Conservation (phyloP, 1,284 basidiomycete species). For the Ustilago lituana region DNA sequence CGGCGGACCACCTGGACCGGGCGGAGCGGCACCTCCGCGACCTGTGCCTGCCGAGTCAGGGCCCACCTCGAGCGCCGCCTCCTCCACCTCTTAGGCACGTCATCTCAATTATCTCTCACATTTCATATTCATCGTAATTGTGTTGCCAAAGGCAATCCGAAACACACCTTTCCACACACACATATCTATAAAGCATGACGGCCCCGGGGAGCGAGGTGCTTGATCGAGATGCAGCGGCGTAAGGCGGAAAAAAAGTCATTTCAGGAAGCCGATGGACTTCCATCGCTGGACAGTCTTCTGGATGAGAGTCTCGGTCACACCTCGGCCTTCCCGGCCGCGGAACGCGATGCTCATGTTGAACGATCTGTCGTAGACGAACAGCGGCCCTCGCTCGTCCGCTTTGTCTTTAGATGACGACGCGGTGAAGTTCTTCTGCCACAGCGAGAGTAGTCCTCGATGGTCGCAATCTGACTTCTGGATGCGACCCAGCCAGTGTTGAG, state of each 20-base stretch:
- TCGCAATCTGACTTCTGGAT: constrained; percentile 63
- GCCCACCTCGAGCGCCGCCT: constrained; percentile 35
- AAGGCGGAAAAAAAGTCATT: too few relatives aligned
- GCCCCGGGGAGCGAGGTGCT: too few relatives aligned
- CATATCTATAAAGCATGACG: too few relatives aligned
- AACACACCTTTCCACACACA: constrained; percentile 1
- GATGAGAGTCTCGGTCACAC: constrained; percentile 23
- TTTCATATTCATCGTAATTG: too few relatives aligned
- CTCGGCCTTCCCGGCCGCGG: constrained; percentile 14
- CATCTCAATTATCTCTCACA: neutral
- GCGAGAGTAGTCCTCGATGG: constrained; percentile 25
- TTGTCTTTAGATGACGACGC: neutral
- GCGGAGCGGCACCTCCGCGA: constrained; percentile 9
- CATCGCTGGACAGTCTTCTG: constrained; percentile 28
- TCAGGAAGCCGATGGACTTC: constrained; percentile 29
- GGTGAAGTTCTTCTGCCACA: constrained; percentile 37
- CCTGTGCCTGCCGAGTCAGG: constrained; percentile 13
- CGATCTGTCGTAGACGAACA: constrained; percentile 16
- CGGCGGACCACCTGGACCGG: constrained; percentile 16
- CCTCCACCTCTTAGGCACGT: constrained; percentile 21
- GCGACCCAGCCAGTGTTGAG: constrained; percentile 72
- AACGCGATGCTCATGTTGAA: constrained; percentile 7
- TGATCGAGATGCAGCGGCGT: too few relatives aligned
- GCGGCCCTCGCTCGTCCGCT: neutral
- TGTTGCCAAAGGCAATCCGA: too few relatives aligned